Conservation (phyloP, 2,329 filamentous ascomycete species). For the Alternaria viburni region DNA sequence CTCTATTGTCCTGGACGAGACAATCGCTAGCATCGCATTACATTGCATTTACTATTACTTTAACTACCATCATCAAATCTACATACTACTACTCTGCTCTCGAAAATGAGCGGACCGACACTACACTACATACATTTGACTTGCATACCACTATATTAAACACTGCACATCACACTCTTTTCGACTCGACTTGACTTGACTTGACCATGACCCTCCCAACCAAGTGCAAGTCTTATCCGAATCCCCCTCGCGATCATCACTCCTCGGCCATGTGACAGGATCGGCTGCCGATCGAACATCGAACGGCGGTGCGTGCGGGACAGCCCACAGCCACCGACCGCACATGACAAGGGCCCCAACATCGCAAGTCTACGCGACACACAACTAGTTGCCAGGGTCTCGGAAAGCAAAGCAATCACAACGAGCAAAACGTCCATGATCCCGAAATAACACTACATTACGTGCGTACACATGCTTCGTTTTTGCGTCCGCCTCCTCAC, state of each 20-base stretch:
- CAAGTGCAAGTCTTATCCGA: not conserved
- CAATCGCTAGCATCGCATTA: not conserved
- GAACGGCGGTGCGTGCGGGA: not conserved
- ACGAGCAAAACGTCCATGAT: not conserved
- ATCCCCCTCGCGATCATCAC: not conserved
- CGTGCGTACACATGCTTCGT: not conserved
- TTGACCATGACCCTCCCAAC: not conserved
- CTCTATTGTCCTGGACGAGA: not conserved
- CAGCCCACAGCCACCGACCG: not conserved
- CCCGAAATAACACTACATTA: not conserved
- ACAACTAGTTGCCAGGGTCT: not conserved
- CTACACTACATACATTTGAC: not conserved
- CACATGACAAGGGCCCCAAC: not conserved
- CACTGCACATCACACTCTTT: not conserved
- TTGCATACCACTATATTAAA: not conserved
- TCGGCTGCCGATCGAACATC: not conserved
- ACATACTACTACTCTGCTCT: not conserved
- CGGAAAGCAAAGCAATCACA: not conserved
- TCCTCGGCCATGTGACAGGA: not conserved
- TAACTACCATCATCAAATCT: not conserved
- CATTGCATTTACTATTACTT: conserved; percentile 6
- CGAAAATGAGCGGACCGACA: not conserved
- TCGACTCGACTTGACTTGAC: not conserved
- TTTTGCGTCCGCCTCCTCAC: not conserved
- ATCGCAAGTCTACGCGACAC: not conserved